Evolutionary conservation across 2,329 filamentous ascomycete species (phyloP).

Genomic region (Ceratocystis cacaofunesta): DNA sequence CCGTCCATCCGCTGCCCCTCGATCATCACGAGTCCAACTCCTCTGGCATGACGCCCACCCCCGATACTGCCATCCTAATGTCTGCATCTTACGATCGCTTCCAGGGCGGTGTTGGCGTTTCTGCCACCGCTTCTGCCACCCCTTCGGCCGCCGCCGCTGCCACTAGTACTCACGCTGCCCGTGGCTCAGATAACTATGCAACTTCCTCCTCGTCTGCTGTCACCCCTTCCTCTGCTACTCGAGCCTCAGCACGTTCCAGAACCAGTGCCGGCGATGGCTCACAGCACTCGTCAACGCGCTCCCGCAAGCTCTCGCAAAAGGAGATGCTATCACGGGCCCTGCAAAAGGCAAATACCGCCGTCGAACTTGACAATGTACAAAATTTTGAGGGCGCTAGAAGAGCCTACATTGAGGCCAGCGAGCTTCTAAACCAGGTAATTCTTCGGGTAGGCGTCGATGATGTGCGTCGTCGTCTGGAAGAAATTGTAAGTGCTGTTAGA

Average conservation of each 20-base stretch:
- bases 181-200: neutral
- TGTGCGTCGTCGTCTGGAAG: slow-evolving; percentile 78
- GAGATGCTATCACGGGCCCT: slow-evolving; percentile 92
- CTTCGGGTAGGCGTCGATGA: slow-evolving; percentile 69
- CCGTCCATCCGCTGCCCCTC: slow-evolving; percentile 8
- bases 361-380: slow-evolving; percentile 87
- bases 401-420: slow-evolving; percentile 83
- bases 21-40: slow-evolving; percentile 8
- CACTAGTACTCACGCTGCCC: neutral
- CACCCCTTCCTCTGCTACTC: neutral
- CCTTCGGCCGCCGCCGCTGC: neutral
- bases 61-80: slow-evolving; percentile 17
- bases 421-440: slow-evolving; percentile 76
- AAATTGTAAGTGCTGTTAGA: slow-evolving; percentile 54
- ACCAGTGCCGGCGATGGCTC: slow-evolving; percentile 1
- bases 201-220: neutral
- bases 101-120: neutral
- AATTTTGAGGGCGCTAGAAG: slow-evolving; percentile 85
- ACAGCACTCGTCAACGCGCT: slow-evolving; percentile 9
- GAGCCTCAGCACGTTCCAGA: neutral
- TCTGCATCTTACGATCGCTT: slow-evolving; percentile 15
- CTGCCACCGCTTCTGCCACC: neutral
- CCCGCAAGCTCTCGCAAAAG: slow-evolving; percentile 54
- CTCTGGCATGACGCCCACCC: slow-evolving; percentile 11
- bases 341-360: slow-evolving; percentile 89